Conservation (phyloP, 2,329 filamentous ascomycete genomes). For the Hypomyces perniciosus region DNA sequence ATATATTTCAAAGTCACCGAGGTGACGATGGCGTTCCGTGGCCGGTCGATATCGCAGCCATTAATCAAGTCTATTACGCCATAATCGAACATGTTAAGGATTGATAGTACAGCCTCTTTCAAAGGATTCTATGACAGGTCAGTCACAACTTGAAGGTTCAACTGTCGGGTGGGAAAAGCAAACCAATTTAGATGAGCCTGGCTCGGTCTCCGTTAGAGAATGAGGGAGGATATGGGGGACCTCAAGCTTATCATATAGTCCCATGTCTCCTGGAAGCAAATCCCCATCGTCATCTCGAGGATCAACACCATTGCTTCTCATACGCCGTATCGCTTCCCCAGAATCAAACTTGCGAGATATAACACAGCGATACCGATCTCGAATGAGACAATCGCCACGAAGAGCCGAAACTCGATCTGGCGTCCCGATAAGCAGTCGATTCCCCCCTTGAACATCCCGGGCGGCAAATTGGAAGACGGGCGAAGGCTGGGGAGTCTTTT, state of each 20-base stretch:
- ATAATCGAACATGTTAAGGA: conserved; percentile 38
- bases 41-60: too few relatives aligned
- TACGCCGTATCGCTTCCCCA: neutral
- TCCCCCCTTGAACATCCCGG: neutral
- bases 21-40: too few relatives aligned
- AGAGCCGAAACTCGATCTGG: conserved; percentile 7
- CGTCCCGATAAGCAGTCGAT: conserved; percentile 1
- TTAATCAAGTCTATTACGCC: too few relatives aligned
- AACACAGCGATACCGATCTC: conserved; percentile 11
- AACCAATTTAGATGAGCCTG: neutral
- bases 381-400: conserved; percentile 6
- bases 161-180: neutral
- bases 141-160: conserved; percentile 6
- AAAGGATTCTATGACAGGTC: neutral
- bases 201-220: neutral
- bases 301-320: neutral
- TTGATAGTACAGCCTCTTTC: conserved; percentile 28
- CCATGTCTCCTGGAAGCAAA: conserved; percentile 2
- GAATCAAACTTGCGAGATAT: conserved; percentile 3
- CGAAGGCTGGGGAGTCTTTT: conserved; percentile 1
- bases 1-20: too few relatives aligned
- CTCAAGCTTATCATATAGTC: neutral
- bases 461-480: neutral
- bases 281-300: neutral
- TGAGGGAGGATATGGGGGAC: neutral